Evolutionary conservation across 2,329 filamentous ascomycete genomes (phyloP).

Genomic region (Talaromyces sp.): DNA sequence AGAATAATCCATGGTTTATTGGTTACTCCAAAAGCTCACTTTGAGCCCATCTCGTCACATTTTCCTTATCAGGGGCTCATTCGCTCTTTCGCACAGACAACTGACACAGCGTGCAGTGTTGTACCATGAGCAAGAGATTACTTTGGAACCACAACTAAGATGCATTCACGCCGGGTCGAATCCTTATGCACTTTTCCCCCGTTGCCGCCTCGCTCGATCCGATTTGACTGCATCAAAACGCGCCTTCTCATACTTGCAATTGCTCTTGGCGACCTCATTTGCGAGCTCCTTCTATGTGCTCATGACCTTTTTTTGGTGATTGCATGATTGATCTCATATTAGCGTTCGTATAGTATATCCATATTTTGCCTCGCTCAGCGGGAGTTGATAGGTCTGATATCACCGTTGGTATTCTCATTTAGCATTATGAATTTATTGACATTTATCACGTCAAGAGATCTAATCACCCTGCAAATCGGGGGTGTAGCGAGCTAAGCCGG

Average conservation of each 20-base stretch:
- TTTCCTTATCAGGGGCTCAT: background rate
- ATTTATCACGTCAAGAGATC: background rate
- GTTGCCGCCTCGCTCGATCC: background rate
- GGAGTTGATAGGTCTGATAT: conserved; percentile 15
- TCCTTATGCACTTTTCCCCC: background rate
- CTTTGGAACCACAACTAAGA: background rate
- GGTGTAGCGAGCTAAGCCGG: background rate
- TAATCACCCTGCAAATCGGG: background rate
- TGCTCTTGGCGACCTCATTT: background rate
- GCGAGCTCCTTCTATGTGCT: conserved; percentile 6
- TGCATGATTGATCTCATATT: conserved; percentile 14
- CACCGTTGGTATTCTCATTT: background rate
- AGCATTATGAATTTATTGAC: background rate
- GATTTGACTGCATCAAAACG: background rate
- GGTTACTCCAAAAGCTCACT: background rate
- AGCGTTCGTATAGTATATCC: conserved; percentile 13
- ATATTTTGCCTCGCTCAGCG: conserved; percentile 14
- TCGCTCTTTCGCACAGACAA: background rate
- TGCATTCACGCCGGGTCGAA: background rate
- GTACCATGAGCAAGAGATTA: background rate
- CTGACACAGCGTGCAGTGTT: background rate
- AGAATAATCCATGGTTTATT: conserved; percentile 57
- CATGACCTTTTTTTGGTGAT: conserved; percentile 13
- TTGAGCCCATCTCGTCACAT: background rate
- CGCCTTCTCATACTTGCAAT: background rate